Base-by-base conservation (phyloP, 2,329 filamentous ascomycete species). In the Colletotrichum sp. region DNA sequence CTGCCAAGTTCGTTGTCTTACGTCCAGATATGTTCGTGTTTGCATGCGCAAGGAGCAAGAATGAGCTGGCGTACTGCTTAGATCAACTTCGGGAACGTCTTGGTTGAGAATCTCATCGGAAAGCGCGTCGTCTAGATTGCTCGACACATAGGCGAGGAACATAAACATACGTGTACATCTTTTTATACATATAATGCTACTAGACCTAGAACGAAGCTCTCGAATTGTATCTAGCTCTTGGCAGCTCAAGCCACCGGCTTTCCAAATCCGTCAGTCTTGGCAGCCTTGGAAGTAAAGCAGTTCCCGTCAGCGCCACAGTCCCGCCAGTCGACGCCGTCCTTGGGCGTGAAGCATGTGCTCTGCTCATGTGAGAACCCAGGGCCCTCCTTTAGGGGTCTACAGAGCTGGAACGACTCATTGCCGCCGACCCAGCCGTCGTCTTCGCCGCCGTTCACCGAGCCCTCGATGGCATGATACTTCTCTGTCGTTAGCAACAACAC, bases 341-440 rank as follows among this genome's bases (percentile, higher is more conserved):
- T 52, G 6, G 43, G 43, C 6, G 43, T 52, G 43, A 52, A 52
- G 43, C 43, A 52, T 13, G 43, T 21, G 43, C 43, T 48, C 18
- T 9, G 5, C 38, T 48, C 34, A 6, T 36, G 13, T 36, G 2
- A 3, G 3, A 15, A 36, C 6, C 34, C 13, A 36, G 13, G 34
- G 6, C 34, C 34, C 13, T 36, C 13, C 13, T 36, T 36, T 13
- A 34, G 32, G 2, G 32, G 32, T 6, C 2, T 18, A 48, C 43
- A 48, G n/a, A n/a, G 43, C 3, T 48, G 0, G 0, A 2, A 3
- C n/a, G 43, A 48, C n/a, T 48, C 43, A 1, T 7, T 1, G 1
- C n/a, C 43, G 4, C 43, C 43, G 6, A 52, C n/a, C n/a, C 18
- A 52, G 0, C 43, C 43, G n/a, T 52, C 43, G n/a, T 52, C 43